Conservation (phyloP, 2,329 filamentous ascomycete genomes). For the Exserohilum rostratum region DNA sequence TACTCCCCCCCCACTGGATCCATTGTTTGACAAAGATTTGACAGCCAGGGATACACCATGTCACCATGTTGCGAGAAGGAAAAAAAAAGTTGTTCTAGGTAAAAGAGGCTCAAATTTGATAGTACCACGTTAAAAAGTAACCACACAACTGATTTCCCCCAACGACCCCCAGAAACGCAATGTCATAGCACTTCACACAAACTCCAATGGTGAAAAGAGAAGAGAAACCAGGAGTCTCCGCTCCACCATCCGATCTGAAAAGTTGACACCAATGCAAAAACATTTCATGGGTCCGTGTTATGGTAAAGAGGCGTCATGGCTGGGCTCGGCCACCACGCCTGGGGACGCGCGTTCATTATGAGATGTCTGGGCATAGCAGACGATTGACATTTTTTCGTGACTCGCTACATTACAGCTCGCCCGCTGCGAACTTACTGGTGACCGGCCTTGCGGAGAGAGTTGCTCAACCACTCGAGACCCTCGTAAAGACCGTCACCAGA, state of each 20-base stretch:
- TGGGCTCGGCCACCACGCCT: too few species aligned
- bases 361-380: slow-evolving; percentile 34
- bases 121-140: slow-evolving; percentile 46
- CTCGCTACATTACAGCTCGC: slow-evolving; percentile 30
- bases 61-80: neutral
- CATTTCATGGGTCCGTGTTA: slow-evolving; percentile 37
- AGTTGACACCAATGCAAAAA: slow-evolving; percentile 42
- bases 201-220: slow-evolving; percentile 46
- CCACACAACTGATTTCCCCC: slow-evolving; percentile 45
- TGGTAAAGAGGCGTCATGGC: too few species aligned
- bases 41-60: too few species aligned
- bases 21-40: too few species aligned
- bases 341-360: slow-evolving; percentile 32
- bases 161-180: slow-evolving; percentile 44
- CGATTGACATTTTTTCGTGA: slow-evolving; percentile 33
- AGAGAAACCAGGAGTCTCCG: slow-evolving; percentile 31
- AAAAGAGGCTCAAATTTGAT: slow-evolving; percentile 49
- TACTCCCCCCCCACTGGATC: neutral
- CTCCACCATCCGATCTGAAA: slow-evolving; percentile 47
- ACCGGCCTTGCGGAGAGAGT: slow-evolving; percentile 60
- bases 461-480: slow-evolving; percentile 75
- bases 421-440: slow-evolving; percentile 50
- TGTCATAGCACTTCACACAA: slow-evolving; percentile 45
- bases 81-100: slow-evolving; percentile 28
- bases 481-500: slow-evolving; percentile 99